These are phyloP conservation scores for Vitis hybrid DNA, from an alignment of 177 flowering plant genomes.

Conservation along the genomic window DNA sequence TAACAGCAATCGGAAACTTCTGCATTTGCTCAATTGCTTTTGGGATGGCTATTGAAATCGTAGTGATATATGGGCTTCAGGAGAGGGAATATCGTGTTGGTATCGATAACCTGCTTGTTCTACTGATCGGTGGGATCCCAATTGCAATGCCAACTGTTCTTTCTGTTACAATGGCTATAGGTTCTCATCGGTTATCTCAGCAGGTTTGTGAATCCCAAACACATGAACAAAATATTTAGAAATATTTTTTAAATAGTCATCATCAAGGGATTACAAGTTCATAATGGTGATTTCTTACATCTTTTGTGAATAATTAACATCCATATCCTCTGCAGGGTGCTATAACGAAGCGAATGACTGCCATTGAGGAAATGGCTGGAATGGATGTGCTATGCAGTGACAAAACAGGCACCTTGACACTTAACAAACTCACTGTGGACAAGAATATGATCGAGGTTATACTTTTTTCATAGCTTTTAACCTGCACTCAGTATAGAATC, in stretches of 20 bases:
- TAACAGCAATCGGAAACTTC: slow-evolving; percentile 82
- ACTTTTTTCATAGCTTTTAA: slow-evolving; percentile 1
- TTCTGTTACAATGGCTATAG: slow-evolving; percentile 84
- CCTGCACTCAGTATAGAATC: too few relatives aligned
- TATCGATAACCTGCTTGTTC: slow-evolving; percentile 70
- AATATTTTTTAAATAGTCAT: neutral
- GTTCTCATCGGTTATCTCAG: slow-evolving; percentile 74
- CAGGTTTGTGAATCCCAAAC: slow-evolving; percentile 44
- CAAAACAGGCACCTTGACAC: slow-evolving; percentile 81
- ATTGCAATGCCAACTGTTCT: slow-evolving; percentile 89
- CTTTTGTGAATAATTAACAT: neutral
- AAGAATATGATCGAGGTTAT: slow-evolving; percentile 69
- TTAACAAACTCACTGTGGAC: slow-evolving; percentile 75
- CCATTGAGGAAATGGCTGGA: slow-evolving; percentile 77
- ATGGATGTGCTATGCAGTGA: slow-evolving; percentile 81
- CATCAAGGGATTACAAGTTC: neutral
- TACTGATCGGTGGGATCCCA: slow-evolving; percentile 81
- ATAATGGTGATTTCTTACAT: too few relatives aligned
- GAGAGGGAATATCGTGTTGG: slow-evolving; percentile 48
- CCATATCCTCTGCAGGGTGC: slow-evolving; percentile 53
- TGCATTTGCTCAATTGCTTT: slow-evolving; percentile 72
- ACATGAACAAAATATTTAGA: neutral
- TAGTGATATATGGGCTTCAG: slow-evolving; percentile 57
- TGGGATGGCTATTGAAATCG: slow-evolving; percentile 68
- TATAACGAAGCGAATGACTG: slow-evolving; percentile 86